Base-by-base conservation (phyloP, 73 alveolate genomes). In the Paraurostyla sp. region DNA sequence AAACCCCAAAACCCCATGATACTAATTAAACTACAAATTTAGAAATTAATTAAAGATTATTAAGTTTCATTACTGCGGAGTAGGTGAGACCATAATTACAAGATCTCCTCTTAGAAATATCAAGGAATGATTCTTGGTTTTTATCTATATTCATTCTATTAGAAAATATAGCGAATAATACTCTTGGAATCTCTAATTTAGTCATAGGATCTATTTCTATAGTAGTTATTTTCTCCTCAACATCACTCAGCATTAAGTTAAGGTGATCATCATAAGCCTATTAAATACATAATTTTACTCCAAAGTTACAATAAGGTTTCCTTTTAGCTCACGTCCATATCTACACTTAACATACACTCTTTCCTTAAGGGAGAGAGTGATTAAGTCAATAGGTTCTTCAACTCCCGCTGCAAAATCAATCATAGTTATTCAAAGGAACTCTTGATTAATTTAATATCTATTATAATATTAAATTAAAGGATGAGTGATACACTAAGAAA, bases 241-340 rank as follows among this genome's bases (percentile, higher is more conserved):
- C 97, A 48, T 88, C 93, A 25, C 93, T 83, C 71, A 92, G 63
- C 89, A 92, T 87, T 80, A 92, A 80, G 80, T 92, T 92, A 41
- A 92, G 71, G 71, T 92, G 97, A 22, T 60, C 85, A 88, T 92
- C 97, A 68, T 88, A 87, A 56, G 97, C 94, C 93, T 91, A 85
- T 43, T n/a, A n/a, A n/a, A n/a, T n/a, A n/a, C 63, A 43, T 40
- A 63, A n/a, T n/a, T n/a, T n/a, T 32, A 71, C 58, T 49, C 16
- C 36, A 69, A 46, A 13, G 49, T 0, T 60, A 73, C 89, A 29
- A 78, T 78, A 59, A 93, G 90, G 50, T 69, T 89, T 33, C 96
- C 97, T 57, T 80, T 90, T 43, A 93, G 78, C 76, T 93, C 96
- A 16, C 97, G 58, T 59, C 83, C 85, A 63, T 62, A 81, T 73